Evolutionary conservation across 2,329 filamentous ascomycete genomes (phyloP).

Genomic region (Simplicillium sp.): DNA sequence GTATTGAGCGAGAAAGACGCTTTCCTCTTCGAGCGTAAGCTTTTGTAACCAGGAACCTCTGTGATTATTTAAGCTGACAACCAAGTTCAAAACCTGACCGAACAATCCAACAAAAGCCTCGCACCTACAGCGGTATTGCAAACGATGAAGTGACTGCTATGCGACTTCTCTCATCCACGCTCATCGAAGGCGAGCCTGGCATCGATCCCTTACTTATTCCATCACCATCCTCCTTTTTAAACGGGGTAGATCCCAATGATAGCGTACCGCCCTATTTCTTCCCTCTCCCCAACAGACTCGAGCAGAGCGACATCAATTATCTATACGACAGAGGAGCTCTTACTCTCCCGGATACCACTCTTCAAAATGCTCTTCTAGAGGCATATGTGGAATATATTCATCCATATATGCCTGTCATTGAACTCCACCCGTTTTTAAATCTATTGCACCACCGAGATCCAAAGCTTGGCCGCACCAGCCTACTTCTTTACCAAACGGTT

Average conservation of each 20-base stretch:
- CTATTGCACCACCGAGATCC: slow-evolving; percentile 39
- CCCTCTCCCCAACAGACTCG: not conserved
- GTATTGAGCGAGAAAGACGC: not conserved
- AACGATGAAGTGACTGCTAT: not conserved
- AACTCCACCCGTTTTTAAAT: slow-evolving; percentile 27
- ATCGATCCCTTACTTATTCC: not conserved
- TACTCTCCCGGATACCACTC: slow-evolving; percentile 41
- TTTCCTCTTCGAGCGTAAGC: not conserved
- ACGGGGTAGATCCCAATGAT: not conserved
- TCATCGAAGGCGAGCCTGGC: not conserved
- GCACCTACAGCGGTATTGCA: not conserved
- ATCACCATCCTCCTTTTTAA: no score
- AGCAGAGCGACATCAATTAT: slow-evolving; percentile 23
- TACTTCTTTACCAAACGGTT: slow-evolving; percentile 58
- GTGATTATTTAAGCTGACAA: not conserved
- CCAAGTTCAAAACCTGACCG: not conserved
- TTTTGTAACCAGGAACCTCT: no score
- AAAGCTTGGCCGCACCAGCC: slow-evolving; percentile 44
- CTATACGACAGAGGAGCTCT: slow-evolving; percentile 55
- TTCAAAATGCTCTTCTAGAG: slow-evolving; percentile 53
- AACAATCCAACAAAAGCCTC: not conserved
- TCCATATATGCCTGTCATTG: slow-evolving; percentile 57
- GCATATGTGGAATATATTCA: slow-evolving; percentile 58
- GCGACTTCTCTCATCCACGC: not conserved
- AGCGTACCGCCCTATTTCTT: not conserved